Evolutionary conservation across 2,329 filamentous ascomycete species (phyloP).

Genomic region (Microcyclospora tardicrescens): DNA sequence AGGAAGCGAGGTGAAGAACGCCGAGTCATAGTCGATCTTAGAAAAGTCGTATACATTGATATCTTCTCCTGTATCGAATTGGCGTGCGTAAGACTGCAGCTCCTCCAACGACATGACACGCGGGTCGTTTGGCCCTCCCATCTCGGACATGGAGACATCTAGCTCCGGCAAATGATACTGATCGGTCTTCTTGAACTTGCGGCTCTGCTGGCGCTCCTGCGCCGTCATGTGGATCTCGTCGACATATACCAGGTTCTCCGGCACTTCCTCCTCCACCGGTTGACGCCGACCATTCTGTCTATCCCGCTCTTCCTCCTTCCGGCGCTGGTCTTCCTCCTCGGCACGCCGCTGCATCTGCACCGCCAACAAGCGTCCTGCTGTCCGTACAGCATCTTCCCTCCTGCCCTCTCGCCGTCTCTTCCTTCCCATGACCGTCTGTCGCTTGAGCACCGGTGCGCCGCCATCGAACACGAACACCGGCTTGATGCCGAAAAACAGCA

Average conservation of each 20-base stretch:
- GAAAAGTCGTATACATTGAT: slow-evolving; percentile 83
- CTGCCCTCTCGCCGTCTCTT: slow-evolving; percentile 74
- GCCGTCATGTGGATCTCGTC: slow-evolving; percentile 76
- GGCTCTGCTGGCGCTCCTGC: slow-evolving; percentile 58
- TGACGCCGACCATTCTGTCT: slow-evolving; percentile 4
- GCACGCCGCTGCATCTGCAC: slow-evolving; percentile 87
- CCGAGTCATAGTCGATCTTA: slow-evolving; percentile 94
- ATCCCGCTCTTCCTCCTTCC: slow-evolving; percentile 34
- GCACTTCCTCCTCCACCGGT: slow-evolving; percentile 49
- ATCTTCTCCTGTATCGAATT: slow-evolving; percentile 86
- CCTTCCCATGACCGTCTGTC: slow-evolving; percentile 72
- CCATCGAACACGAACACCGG: slow-evolving; percentile 98
- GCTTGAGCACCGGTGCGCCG: slow-evolving; percentile 78
- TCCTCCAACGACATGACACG: slow-evolving; percentile 94
- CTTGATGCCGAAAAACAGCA: slow-evolving; percentile 89
- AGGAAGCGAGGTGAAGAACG: slow-evolving; percentile 87
- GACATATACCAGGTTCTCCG: slow-evolving; percentile 71
- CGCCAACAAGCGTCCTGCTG: slow-evolving; percentile 80
- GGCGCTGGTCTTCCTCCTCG: slow-evolving; percentile 66
- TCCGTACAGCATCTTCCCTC: slow-evolving; percentile 82
- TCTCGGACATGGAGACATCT: slow-evolving; percentile 61
- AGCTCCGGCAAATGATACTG: slow-evolving; percentile 90
- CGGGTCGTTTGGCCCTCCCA: slow-evolving; percentile 84
- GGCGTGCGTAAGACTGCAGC: slow-evolving; percentile 80
- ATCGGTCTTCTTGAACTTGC: slow-evolving; percentile 81